Evolutionary conservation across 129 eudicot genomes (phyloP).

Genomic region (Helichrysum umbraculigerum): DNA sequence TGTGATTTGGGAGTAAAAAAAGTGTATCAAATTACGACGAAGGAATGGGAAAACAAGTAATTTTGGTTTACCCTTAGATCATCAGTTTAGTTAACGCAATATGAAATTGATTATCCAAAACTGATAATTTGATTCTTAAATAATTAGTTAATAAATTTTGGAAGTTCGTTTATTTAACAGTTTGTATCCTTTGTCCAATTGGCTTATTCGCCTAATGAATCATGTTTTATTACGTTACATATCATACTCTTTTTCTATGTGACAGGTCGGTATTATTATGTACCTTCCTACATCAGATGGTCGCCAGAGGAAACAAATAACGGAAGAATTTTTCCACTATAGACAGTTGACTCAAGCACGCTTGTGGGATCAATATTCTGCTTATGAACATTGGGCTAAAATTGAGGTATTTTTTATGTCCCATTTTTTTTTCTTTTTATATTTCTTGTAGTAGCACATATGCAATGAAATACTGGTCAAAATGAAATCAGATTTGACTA

Average conservation of each 20-base stretch:
- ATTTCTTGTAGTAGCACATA: not conserved
- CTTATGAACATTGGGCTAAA: constrained; percentile 99
- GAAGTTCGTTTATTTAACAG: no score
- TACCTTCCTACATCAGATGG: constrained; percentile 90
- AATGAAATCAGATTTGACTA: not conserved
- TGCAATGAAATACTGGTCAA: not conserved
- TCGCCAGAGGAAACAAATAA: constrained; percentile 85
- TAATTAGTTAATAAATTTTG: not conserved
- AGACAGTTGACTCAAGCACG: constrained; percentile 60
- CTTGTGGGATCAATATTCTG: constrained; percentile 86
- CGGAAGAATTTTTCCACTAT: constrained; percentile 91
- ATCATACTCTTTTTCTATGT: constrained; percentile 3
- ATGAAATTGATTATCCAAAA: not conserved
- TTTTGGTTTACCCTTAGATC: no score
- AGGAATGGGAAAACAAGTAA: not conserved
- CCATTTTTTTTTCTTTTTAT: constrained; percentile 15
- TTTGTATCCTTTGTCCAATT: not conserved
- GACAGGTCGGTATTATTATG: constrained; percentile 94
- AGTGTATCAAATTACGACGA: not conserved
- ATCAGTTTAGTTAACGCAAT: no score
- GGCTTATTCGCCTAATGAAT: not conserved
- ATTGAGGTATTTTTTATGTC: constrained; percentile 66
- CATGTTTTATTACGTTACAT: no score
- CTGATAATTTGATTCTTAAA: not conserved
- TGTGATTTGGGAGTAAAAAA: not conserved